These are phyloP conservation scores for Crithidia acanthocephali DNA, from an alignment of 208 protist genomes.

Conservation along the genomic window DNA sequence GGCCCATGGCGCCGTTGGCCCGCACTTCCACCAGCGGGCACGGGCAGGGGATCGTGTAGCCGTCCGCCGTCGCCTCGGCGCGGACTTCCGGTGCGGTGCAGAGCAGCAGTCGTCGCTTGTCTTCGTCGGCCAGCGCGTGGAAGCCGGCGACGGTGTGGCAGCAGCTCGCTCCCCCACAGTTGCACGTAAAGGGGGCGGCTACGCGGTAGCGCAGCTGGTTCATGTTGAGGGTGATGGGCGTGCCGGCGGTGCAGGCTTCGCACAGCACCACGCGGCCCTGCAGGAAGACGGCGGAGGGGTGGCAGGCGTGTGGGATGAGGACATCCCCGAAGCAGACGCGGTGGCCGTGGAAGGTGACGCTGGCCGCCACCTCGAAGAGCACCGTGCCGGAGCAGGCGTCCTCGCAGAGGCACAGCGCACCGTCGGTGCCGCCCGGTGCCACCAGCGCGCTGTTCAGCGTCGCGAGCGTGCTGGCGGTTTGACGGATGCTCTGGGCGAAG, in stretches of 20 bases:
- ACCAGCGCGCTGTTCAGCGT: constrained; percentile 64
- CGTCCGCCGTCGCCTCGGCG: constrained; percentile 49
- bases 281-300: constrained; percentile 60
- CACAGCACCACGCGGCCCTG: constrained; percentile 63
- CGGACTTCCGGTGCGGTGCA: constrained; percentile 62
- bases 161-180: constrained; percentile 51
- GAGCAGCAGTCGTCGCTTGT: constrained; percentile 61
- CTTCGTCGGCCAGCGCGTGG: constrained; percentile 35
- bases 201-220: constrained; percentile 74
- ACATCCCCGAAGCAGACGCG: constrained; percentile 64
- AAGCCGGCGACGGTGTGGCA: constrained; percentile 56
- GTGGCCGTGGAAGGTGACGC: constrained; percentile 37
- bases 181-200: constrained; percentile 48
- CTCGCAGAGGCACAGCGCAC: constrained; percentile 47
- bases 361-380: constrained; percentile 46
- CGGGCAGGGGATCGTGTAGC: constrained; percentile 58
- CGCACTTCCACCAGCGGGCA: constrained; percentile 64
- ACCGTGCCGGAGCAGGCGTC: constrained; percentile 71
- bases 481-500: constrained; percentile 61
- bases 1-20: constrained; percentile 73
- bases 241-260: constrained; percentile 40
- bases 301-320: constrained; percentile 71
- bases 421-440: constrained; percentile 27
- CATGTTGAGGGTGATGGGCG: constrained; percentile 71
- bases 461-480: constrained; percentile 46